Conservation (phyloP, 768 basidiomycete genomes). For the Termitomyces sp. region DNA sequence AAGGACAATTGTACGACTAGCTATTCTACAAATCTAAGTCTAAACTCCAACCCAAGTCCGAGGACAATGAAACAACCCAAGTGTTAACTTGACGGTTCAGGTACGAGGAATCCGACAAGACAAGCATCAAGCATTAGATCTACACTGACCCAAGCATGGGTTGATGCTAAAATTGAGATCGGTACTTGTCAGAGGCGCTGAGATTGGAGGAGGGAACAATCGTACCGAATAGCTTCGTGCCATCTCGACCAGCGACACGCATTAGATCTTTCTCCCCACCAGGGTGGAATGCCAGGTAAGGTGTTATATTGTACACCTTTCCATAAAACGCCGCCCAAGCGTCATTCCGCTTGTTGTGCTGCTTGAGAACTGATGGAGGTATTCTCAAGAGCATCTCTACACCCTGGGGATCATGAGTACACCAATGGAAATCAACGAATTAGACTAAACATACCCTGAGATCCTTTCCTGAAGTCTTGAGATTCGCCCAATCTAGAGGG, state of each 20-base stretch:
- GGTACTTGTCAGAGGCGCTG: not conserved
- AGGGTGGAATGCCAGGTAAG: slow-evolving; percentile 88
- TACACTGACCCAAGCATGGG: slow-evolving; percentile 96
- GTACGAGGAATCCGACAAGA: slow-evolving; percentile 83
- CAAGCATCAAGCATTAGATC: slow-evolving; percentile 95
- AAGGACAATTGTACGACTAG: not conserved
- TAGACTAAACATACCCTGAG: slow-evolving; percentile 49
- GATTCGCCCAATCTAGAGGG: slow-evolving; percentile 88
- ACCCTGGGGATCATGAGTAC: slow-evolving; percentile 40
- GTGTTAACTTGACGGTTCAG: slow-evolving; percentile 42
- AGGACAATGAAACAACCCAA: not conserved
- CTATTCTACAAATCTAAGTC: not conserved
- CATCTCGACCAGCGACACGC: slow-evolving; percentile 93
- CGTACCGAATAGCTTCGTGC: slow-evolving; percentile 90
- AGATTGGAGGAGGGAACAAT: not conserved
- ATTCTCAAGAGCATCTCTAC: slow-evolving; percentile 64
- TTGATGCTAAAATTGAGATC: slow-evolving; percentile 48
- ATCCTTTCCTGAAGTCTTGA: slow-evolving; percentile 79
- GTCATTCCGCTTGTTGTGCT: slow-evolving; percentile 79
- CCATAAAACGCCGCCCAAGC: slow-evolving; percentile 92
- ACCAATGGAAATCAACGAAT: not conserved
- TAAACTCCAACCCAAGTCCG: not conserved
- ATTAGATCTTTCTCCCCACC: slow-evolving; percentile 93
- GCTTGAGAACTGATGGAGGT: slow-evolving; percentile 69
- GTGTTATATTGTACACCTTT: slow-evolving; percentile 95